phyloP scores from a whole-genome alignment of 1,284 basidiomycete genomes.

The Caloboletus inedulis region DNA sequence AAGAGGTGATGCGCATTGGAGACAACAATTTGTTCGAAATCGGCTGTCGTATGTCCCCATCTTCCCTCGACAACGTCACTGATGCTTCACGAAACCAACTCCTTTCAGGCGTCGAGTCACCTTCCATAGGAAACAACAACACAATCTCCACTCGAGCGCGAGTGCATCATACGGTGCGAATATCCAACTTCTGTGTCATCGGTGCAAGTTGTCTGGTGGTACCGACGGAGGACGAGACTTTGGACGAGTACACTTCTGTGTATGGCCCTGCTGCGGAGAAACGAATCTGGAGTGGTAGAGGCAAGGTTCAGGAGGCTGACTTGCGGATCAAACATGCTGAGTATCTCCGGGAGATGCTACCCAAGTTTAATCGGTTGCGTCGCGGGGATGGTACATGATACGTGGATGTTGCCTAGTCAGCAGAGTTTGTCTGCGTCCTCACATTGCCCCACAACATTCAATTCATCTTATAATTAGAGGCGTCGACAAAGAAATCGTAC shows the following conservation, averaged over 20 bases:
- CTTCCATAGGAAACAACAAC: conserved; percentile 80
- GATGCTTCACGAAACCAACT: not conserved
- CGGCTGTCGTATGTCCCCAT: conserved; percentile 66
- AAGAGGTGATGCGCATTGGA: conserved; percentile 88
- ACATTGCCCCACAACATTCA: no score
- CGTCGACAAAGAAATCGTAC: not conserved
- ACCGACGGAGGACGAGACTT: conserved; percentile 68
- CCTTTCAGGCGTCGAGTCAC: conserved; percentile 74
- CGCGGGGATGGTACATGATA: conserved; percentile 52
- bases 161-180: conserved; percentile 74
- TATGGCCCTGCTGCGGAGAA: conserved; percentile 75
- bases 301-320: conserved; percentile 79
- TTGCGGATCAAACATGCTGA: conserved; percentile 85
- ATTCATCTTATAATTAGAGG: not conserved
- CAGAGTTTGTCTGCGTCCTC: not conserved
- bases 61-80: not conserved
- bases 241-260: conserved; percentile 85
- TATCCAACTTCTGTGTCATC: conserved; percentile 78
- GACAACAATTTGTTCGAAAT: conserved; percentile 93
- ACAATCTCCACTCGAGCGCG: conserved; percentile 78
- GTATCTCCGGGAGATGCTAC: conserved; percentile 86
- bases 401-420: not conserved
- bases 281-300: conserved; percentile 82
- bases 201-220: conserved; percentile 76
- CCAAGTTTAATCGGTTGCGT: conserved; percentile 78